Conservation (phyloP, 1,284 basidiomycete species). For the Kwoniella shivajii region DNA sequence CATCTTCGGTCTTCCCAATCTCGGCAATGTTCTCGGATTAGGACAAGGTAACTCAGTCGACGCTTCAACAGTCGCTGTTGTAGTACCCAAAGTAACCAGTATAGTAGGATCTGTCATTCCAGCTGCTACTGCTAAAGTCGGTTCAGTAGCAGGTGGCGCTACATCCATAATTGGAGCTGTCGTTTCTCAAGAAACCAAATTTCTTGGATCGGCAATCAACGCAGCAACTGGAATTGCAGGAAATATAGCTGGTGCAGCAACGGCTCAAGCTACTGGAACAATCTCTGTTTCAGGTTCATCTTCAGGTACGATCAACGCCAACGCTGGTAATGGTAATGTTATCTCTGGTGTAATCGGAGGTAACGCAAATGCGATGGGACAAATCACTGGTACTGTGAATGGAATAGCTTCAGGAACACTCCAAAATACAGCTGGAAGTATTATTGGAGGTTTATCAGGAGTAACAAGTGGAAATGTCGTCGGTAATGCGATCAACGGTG, state of each 20-base stretch:
- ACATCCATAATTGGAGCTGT: not conserved
- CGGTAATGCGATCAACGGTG: not conserved
- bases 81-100: conserved; percentile 6
- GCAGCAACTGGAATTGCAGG: not conserved
- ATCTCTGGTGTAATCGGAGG: not conserved
- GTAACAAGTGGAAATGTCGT: not conserved
- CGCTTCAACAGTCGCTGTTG: conserved; percentile 3
- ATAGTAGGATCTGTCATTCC: conserved; percentile 4
- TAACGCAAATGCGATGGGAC: not conserved
- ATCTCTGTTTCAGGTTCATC: not conserved
- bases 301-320: not conserved
- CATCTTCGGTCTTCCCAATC: conserved; percentile 11
- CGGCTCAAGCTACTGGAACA: conserved; percentile 4
- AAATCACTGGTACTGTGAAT: not conserved
- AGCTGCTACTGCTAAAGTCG: conserved; percentile 1
- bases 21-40: conserved; percentile 4
- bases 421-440: not conserved
- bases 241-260: not conserved
- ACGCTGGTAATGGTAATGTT: not conserved
- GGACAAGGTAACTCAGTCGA: conserved; percentile 6
- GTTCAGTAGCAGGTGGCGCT: not conserved
- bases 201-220: conserved; percentile 5
- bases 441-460: not conserved
- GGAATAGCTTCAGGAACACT: conserved; percentile 1
- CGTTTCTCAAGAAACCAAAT: conserved; percentile 4